Conservation (phyloP, 225 moss, liverwort and hornwort genomes). For the Bryum argenteum region DNA sequence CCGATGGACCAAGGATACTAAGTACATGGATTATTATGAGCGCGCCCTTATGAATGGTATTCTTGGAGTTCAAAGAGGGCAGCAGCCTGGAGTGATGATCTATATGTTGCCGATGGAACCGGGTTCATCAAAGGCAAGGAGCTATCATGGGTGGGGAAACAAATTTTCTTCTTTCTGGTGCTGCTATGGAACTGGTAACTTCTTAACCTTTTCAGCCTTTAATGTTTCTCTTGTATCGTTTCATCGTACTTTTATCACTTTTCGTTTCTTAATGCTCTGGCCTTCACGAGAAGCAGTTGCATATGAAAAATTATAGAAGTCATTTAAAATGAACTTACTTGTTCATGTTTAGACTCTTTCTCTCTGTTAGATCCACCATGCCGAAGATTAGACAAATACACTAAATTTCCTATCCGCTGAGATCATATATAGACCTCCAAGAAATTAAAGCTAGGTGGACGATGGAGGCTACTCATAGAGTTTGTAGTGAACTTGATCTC, state of each 20-base stretch:
- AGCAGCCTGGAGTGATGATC: slow-evolving; percentile 95
- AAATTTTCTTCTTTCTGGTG: slow-evolving; percentile 95
- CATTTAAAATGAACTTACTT: too few relatives aligned
- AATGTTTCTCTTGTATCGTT: slow-evolving; percentile 1
- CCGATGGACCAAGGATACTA: slow-evolving; percentile 81
- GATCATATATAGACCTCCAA: not conserved
- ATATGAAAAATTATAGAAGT: not conserved
- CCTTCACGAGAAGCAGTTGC: not conserved
- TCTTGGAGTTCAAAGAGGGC: slow-evolving; percentile 82
- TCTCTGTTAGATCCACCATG: slow-evolving; percentile 13
- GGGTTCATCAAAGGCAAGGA: slow-evolving; percentile 78
- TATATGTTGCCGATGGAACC: slow-evolving; percentile 95
- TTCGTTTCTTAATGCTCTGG: not conserved
- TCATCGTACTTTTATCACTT: slow-evolving; percentile 1
- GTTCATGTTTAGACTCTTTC: not conserved
- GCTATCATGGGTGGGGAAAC: slow-evolving; percentile 98
- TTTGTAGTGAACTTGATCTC: not conserved
- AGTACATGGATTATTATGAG: slow-evolving; percentile 91
- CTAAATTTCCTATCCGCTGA: slow-evolving; percentile 1
- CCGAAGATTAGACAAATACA: not conserved
- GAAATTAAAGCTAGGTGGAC: slow-evolving; percentile 3
- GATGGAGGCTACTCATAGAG: not conserved
- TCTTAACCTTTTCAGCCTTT: not conserved
- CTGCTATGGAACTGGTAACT: slow-evolving; percentile 91
- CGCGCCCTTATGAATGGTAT: slow-evolving; percentile 81